These are phyloP conservation scores for Guadua angustifolia DNA, from an alignment of 176 grass and related monocot genomes.

Conservation along the genomic window DNA sequence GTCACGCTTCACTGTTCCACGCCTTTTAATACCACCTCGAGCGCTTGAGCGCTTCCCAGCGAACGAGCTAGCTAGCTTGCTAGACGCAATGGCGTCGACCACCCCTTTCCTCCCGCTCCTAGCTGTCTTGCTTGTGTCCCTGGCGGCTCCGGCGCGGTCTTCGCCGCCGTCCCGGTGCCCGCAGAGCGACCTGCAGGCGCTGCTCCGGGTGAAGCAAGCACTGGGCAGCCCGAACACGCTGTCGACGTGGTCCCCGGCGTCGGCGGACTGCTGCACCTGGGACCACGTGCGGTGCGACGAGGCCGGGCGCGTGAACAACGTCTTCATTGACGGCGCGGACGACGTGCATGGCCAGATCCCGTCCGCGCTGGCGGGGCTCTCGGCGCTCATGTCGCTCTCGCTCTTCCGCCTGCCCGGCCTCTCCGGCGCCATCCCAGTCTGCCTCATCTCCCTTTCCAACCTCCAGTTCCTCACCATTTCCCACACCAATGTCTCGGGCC, in stretches of 20 bases:
- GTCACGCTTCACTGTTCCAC: constrained; percentile 9
- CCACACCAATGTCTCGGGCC: constrained; percentile 61
- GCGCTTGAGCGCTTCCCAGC: constrained; percentile 31
- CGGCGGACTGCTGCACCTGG: constrained; percentile 64
- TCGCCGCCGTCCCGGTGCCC: constrained; percentile 31
- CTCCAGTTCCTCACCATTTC: constrained; percentile 66
- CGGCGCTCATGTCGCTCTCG: constrained; percentile 57
- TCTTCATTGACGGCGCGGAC: constrained; percentile 59
- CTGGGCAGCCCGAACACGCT: constrained; percentile 60
- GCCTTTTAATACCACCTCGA: constrained; percentile 53
- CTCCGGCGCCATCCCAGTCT: constrained; percentile 60
- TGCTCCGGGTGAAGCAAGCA: constrained; percentile 64
- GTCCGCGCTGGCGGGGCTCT: constrained; percentile 51
- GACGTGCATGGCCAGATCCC: constrained; percentile 58
- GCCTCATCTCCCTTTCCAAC: constrained; percentile 57
- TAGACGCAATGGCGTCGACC: constrained; percentile 28
- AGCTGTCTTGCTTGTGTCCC: background rate
- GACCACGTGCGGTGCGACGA: constrained; percentile 65
- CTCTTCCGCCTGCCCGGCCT: constrained; percentile 58
- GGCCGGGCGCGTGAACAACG: constrained; percentile 62
- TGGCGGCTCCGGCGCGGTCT: background rate
- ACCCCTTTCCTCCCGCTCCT: background rate
- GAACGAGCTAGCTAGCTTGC: background rate
- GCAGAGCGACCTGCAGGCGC: constrained; percentile 50
- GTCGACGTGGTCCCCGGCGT: constrained; percentile 48